Evolutionary conservation across 148 eudicot genomes (phyloP).

Genomic region (Camellia lanceoleosa): DNA sequence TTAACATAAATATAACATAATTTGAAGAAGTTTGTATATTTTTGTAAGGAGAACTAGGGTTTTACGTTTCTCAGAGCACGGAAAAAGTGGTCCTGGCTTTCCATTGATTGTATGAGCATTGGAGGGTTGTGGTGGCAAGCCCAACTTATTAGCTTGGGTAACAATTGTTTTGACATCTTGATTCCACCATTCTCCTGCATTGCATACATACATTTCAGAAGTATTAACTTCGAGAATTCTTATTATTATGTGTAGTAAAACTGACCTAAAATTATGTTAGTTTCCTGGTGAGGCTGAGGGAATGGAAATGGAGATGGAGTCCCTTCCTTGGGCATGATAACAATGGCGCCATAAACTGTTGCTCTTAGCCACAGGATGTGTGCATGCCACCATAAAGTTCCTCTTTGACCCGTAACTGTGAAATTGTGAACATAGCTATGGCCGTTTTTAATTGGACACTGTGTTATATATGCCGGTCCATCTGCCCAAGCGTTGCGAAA

Average conservation of each 20-base stretch:
- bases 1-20: not conserved
- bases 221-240: not conserved
- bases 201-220: not conserved
- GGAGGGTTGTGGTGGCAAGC: conserved; percentile 47
- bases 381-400: conserved; percentile 65
- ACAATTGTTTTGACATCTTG: conserved; percentile 45
- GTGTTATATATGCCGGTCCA: conserved; percentile 58
- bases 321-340: conserved; percentile 42
- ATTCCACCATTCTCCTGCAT: conserved; percentile 68
- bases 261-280: conserved; percentile 39
- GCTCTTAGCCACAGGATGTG: conserved; percentile 58
- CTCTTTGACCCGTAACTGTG: conserved; percentile 46
- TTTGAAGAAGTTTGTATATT: not conserved
- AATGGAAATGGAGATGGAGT: conserved; percentile 51
- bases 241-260: not conserved
- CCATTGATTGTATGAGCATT: conserved; percentile 68
- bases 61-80: conserved; percentile 55
- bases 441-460: conserved; percentile 50
- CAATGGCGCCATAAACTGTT: conserved; percentile 56
- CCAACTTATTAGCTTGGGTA: conserved; percentile 39
- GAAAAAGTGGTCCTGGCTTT: conserved; percentile 61
- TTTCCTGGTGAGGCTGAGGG: conserved; percentile 47
- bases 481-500: conserved; percentile 61
- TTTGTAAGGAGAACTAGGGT: not conserved
- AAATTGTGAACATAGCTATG: conserved; percentile 38